Conservation (phyloP, 192 early-diverging fungal species). For the Podila verticillata region DNA sequence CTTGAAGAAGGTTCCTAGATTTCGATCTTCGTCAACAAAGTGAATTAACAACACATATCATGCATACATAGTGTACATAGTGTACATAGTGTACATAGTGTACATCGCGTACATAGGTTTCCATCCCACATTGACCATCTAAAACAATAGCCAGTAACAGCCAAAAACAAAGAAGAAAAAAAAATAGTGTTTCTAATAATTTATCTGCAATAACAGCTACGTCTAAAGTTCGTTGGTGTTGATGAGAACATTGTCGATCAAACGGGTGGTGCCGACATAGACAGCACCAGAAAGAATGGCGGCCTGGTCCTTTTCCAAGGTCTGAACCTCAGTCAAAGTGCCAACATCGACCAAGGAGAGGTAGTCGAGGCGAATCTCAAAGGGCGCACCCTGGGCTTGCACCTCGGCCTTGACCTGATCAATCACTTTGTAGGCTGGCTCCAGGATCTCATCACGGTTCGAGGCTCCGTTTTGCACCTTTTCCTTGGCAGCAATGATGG, state of each 20-base stretch:
- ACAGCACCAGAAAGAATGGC: constrained; percentile 89
- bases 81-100: no score
- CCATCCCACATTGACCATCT: not conserved
- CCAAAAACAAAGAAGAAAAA: no score
- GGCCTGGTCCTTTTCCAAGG: constrained; percentile 60
- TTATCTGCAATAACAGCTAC: not conserved
- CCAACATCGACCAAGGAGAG: constrained; percentile 79
- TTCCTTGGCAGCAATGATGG: constrained; percentile 62
- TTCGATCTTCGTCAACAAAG: not conserved
- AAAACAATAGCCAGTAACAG: not conserved
- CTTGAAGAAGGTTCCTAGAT: not conserved
- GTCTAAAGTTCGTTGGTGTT: constrained; percentile 54
- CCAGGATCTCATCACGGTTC: constrained; percentile 56
- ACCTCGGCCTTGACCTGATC: constrained; percentile 52
- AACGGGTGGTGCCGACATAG: constrained; percentile 84
- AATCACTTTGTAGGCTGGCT: constrained; percentile 61
- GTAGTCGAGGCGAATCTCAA: constrained; percentile 83
- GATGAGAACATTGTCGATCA: constrained; percentile 94
- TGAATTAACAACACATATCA: no score
- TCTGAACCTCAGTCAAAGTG: constrained; percentile 68
- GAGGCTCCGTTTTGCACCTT: constrained; percentile 51
- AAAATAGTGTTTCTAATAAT: not conserved
- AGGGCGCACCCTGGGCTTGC: constrained; percentile 50
- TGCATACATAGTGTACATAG: no score
- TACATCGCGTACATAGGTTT: no score